Base-by-base conservation (phyloP, 2,329 filamentous ascomycete species). In the Shiraia sp. region DNA sequence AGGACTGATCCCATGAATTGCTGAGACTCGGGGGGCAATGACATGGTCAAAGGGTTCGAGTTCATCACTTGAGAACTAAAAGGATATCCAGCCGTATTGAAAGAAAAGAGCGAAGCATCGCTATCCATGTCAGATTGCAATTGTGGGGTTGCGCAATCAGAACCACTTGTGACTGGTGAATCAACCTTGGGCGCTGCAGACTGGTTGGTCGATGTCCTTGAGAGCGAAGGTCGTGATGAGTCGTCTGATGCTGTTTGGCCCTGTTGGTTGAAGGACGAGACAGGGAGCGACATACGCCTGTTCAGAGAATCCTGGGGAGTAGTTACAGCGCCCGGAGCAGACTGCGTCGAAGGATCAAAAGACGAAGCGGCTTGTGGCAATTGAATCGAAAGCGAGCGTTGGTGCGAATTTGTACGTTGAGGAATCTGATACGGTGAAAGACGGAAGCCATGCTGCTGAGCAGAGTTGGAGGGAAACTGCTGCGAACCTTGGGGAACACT, bases 21-120 rank as follows among this genome's bases (percentile, higher is more conserved):
- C 57, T 81, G 78, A 2, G 77, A 71, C 50, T 82, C 75, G 3
- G 73, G 61, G 15, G 79, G 78, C 15, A 82, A 62, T 3, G 73
- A 68, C 28, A 75, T 72, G 2, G 75, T 76, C 39, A 81, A 68
- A 8, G 76, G 76, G 29, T 69, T 70, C 32, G 66, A 59, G 43
- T 59, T 61, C 15, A 68, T 30, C n/a, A 60, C 49, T 37, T 65
- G 63, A 7, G 59, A 56, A 16, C 43, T 49, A 16, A 59, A 52
- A 5, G 66, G 53, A 28, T 61, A 67, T 25, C 37, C 54, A 26
- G 49, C 42, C 4, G 54, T 42, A 38, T 53, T 59, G 27, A 51
- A 56, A 0, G 59, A 42, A 12, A 50, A 51, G 1, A n/a, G n/a
- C n/a, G 57, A 50, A 9, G 49, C 28, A 22, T 65, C 56, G 16